phyloP scores from a whole-genome alignment of 495 filamentous ascomycete species.

The Beverwykella pulmonaria region DNA sequence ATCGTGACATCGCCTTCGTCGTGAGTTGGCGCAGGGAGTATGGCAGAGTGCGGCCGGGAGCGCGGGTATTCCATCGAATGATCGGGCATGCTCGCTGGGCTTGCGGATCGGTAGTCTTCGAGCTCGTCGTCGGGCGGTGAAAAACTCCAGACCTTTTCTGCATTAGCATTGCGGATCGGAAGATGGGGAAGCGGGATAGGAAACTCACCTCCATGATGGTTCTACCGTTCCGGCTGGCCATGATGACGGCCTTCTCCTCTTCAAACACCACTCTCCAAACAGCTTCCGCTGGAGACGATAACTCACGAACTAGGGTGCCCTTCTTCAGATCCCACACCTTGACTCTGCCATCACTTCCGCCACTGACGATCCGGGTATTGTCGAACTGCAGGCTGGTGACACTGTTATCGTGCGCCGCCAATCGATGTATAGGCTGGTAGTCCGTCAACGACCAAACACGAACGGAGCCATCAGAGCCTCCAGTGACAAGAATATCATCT shows the following conservation, averaged over 20 bases:
- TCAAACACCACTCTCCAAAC: slow-evolving; percentile 99
- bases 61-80: slow-evolving; percentile 24
- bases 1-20: slow-evolving; percentile 34
- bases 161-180: not conserved
- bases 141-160: slow-evolving; percentile 82
- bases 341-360: slow-evolving; percentile 92
- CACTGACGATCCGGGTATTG: slow-evolving; percentile 88
- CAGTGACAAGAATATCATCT: slow-evolving; percentile 90
- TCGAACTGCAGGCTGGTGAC: slow-evolving; percentile 98
- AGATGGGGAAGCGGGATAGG: not conserved
- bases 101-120: slow-evolving; percentile 35
- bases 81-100: slow-evolving; percentile 40
- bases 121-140: slow-evolving; percentile 72
- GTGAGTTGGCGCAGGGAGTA: not conserved
- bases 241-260: slow-evolving; percentile 95
- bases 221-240: slow-evolving; percentile 77
- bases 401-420: slow-evolving; percentile 98
- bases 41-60: slow-evolving; percentile 12
- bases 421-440: slow-evolving; percentile 85
- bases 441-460: slow-evolving; percentile 91
- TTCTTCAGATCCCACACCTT: slow-evolving; percentile 97
- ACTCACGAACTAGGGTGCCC: slow-evolving; percentile 85
- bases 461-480: slow-evolving; percentile 92
- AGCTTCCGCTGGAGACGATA: slow-evolving; percentile 85
- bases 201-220: slow-evolving; percentile 93